Evolutionary conservation across 2,329 filamentous ascomycete genomes (phyloP).

Genomic region (Penicillium frequentans): DNA sequence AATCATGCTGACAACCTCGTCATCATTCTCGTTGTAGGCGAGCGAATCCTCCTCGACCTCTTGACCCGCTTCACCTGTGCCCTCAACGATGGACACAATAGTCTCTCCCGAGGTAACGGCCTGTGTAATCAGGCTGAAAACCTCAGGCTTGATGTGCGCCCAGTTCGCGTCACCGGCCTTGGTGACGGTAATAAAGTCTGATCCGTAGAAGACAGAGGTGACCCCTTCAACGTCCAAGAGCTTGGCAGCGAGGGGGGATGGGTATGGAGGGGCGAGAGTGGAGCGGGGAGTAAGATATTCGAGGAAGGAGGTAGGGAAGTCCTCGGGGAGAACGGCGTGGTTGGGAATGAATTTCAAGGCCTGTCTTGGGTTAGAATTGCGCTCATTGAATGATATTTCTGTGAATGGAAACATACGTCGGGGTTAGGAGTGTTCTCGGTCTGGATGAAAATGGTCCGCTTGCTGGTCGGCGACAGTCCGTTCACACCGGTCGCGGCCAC

Average conservation of each 20-base stretch:
- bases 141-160: conserved; percentile 92
- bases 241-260: conserved; percentile 85
- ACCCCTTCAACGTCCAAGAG: conserved; percentile 93
- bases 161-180: conserved; percentile 86
- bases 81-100: conserved; percentile 72
- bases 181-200: conserved; percentile 95
- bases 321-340: conserved; percentile 75
- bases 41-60: conserved; percentile 65
- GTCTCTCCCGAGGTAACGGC: conserved; percentile 79
- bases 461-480: conserved; percentile 40
- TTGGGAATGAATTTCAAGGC: conserved; percentile 95
- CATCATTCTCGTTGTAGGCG: conserved; percentile 84
- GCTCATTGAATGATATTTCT: background rate
- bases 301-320: conserved; percentile 72
- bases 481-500: conserved; percentile 38
- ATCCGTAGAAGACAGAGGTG: conserved; percentile 90
- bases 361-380: conserved; percentile 25
- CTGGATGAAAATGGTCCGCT: conserved; percentile 92
- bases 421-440: conserved; percentile 91
- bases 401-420: conserved; percentile 58
- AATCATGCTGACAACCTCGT: conserved; percentile 96
- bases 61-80: conserved; percentile 55
- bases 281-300: conserved; percentile 89
- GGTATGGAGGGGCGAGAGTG: conserved; percentile 83
- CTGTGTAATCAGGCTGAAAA: conserved; percentile 94